These are phyloP conservation scores for Coniferiporia weirii DNA, from an alignment of 1,284 basidiomycete genomes.

Conservation along the genomic window DNA sequence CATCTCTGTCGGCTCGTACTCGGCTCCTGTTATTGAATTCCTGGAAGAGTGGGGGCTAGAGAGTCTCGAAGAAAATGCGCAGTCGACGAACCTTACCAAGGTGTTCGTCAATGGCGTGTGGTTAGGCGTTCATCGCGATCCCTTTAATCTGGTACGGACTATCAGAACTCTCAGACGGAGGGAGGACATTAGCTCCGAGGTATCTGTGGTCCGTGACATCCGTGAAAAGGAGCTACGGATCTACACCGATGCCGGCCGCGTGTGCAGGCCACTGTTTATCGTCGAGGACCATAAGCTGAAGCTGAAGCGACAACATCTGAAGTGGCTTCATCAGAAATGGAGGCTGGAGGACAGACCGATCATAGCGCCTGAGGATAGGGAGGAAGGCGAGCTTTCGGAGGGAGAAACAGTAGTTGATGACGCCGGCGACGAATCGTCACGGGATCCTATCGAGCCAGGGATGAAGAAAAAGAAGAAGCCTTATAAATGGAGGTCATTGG, in stretches of 20 bases:
- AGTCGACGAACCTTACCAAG: conserved; percentile 85
- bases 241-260: conserved; percentile 95
- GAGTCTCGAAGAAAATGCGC: conserved; percentile 85
- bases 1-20: conserved; percentile 96
- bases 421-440: background rate
- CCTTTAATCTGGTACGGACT: conserved; percentile 87
- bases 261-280: conserved; percentile 95
- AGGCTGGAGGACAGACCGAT: conserved; percentile 16
- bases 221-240: conserved; percentile 91
- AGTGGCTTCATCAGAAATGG: conserved; percentile 57
- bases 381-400: background rate
- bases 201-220: conserved; percentile 96
- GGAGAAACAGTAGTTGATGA: background rate
- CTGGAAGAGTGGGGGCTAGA: conserved; percentile 98
- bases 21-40: conserved; percentile 97
- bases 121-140: conserved; percentile 99
- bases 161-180: conserved; percentile 90
- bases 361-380: background rate
- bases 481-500: conserved; percentile 82
- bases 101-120: conserved; percentile 99
- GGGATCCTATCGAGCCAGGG: background rate
- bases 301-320: conserved; percentile 82
- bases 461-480: conserved; percentile 23
- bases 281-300: conserved; percentile 88
- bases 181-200: conserved; percentile 94